Base-by-base conservation (phyloP, 116 monocot genomes). In the Posidonia oceanica region DNA sequence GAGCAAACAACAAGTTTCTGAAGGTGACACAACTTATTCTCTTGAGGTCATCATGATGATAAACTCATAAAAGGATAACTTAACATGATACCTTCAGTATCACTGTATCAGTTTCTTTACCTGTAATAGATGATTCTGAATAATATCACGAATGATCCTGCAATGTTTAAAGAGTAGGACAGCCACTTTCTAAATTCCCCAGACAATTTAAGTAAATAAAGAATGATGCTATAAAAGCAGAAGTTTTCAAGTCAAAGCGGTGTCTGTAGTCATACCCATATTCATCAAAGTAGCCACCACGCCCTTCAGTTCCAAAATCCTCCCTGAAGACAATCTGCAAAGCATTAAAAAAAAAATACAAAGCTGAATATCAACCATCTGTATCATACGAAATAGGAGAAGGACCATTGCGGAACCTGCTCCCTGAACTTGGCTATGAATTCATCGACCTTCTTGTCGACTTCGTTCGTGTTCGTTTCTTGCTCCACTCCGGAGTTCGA, bases 111-210 rank as follows among this genome's bases (percentile, higher is more conserved):
- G 7, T 12, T 48, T 48, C 48, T 48, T 75, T 80, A 91, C 91
- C 96, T 96, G 96, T 63, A 96, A 68, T 23, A 96, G 77, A 77
- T 96, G 96, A 70, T 96, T 96, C 70, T 96, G 96, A 70, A 96
- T 96, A 42, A 96, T 96, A 82, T 96, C 96, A 57, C 96, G 91
- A 73, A 96, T 96, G 59, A 96, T 96, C 77, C 96, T 96, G 84
- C 74, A 82, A 65, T 69, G 75, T 61, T 22, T 48, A 52, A 21
- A 20, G n/a, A 20, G n/a, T 3, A 48, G 48, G 11, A 48, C 48
- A 48, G 7, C 7, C 48, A 48, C 48, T 48, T 48, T 48, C 48
- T 48, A 48, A 48, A 48, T 48, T 48, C 7, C 48, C 3, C 48
- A 48, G 7, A 48, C 48, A 7, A 48, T 48, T 7, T 48, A 2